Conservation (phyloP, 345 rosid species). For the Cardamine occulta region DNA sequence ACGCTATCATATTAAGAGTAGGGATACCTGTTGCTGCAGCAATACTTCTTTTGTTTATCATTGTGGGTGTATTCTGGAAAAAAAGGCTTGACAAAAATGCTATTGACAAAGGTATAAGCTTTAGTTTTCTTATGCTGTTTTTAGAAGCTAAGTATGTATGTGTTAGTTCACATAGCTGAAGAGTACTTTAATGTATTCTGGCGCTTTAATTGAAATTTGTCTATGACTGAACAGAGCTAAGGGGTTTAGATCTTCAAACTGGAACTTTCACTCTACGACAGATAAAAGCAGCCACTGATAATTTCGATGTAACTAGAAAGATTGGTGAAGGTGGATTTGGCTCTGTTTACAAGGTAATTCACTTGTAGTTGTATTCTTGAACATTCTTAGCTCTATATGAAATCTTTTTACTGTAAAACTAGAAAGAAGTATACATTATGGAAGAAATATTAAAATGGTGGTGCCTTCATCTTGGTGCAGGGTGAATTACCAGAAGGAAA, state of each 20-base stretch:
- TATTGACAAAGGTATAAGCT: slow-evolving; percentile 60
- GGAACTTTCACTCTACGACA: slow-evolving; percentile 66
- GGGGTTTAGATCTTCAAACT: slow-evolving; percentile 66
- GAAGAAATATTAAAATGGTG: not conserved
- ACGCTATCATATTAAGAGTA: slow-evolving; percentile 35
- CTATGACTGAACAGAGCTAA: slow-evolving; percentile 54
- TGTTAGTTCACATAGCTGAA: not conserved
- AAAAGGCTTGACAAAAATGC: slow-evolving; percentile 57
- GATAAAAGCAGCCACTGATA: slow-evolving; percentile 69
- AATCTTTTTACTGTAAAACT: not conserved
- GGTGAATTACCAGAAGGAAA: slow-evolving; percentile 73
- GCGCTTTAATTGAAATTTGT: not conserved
- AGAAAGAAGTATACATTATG: not conserved
- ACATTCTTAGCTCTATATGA: not conserved
- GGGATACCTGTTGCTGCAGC: slow-evolving; percentile 49
- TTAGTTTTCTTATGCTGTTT: slow-evolving; percentile 8
- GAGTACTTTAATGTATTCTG: not conserved
- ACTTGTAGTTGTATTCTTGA: not conserved
- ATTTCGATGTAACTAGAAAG: slow-evolving; percentile 62
- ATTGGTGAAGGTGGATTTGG: slow-evolving; percentile 90
- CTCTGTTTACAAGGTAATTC: slow-evolving; percentile 65
- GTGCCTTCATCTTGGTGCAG: slow-evolving; percentile 43
- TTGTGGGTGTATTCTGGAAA: slow-evolving; percentile 49
- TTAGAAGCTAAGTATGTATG: not conserved
- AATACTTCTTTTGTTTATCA: slow-evolving; percentile 45